Evolutionary conservation across 805 yeast genomes (phyloP).

Genomic region (Ogataea wickerhamii): DNA sequence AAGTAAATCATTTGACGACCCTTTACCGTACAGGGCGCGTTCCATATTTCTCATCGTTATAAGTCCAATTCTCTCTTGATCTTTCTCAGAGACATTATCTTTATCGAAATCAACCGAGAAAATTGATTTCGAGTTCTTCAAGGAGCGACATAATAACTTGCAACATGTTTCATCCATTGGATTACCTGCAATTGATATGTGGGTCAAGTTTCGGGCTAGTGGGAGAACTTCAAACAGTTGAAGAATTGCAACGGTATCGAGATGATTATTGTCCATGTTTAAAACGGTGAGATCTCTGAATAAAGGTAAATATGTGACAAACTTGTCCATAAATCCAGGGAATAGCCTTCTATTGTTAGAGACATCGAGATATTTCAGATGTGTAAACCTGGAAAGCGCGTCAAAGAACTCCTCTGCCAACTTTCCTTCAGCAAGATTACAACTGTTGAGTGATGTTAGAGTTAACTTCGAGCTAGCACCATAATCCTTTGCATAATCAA

Average conservation of each 20-base stretch:
- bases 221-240: slow-evolving; percentile 66
- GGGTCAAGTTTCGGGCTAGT: slow-evolving; percentile 60
- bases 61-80: slow-evolving; percentile 70
- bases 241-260: slow-evolving; percentile 52
- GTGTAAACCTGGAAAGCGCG: slow-evolving; percentile 49
- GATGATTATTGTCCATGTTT: slow-evolving; percentile 66
- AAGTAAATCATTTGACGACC: slow-evolving; percentile 2
- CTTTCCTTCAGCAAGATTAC: slow-evolving; percentile 51
- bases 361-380: slow-evolving; percentile 68
- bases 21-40: slow-evolving; percentile 38
- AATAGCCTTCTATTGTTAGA: slow-evolving; percentile 67
- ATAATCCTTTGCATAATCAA: slow-evolving; percentile 28
- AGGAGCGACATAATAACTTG: slow-evolving; percentile 64
- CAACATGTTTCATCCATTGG: slow-evolving; percentile 55
- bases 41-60: slow-evolving; percentile 84
- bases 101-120: slow-evolving; percentile 67
- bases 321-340: slow-evolving; percentile 54
- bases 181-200: slow-evolving; percentile 68
- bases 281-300: slow-evolving; percentile 62
- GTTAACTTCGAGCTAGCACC: slow-evolving; percentile 28
- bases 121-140: slow-evolving; percentile 62
- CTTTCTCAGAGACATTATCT: slow-evolving; percentile 54
- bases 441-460: slow-evolving; percentile 62
- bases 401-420: slow-evolving; percentile 49
- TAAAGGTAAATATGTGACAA: slow-evolving; percentile 64